Conservation (phyloP, 305 asterid genomes). For the Fraxinus greggii region DNA sequence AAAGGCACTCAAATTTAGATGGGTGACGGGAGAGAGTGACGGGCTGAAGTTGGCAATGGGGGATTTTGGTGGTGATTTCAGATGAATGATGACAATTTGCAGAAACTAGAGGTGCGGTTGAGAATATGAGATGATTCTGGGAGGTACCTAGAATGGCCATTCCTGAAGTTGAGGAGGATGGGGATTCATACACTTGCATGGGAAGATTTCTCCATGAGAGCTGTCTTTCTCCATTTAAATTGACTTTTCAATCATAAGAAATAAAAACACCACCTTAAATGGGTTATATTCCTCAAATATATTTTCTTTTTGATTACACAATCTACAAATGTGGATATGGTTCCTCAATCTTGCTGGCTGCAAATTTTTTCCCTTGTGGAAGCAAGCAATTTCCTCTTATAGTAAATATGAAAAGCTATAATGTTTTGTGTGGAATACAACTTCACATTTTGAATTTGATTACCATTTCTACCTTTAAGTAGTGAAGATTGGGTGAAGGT, state of each 20-base stretch:
- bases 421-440: neutral
- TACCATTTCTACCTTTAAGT: neutral
- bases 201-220: neutral
- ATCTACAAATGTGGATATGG: neutral
- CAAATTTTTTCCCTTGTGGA: neutral
- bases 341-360: constrained; percentile 10
- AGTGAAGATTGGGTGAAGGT: neutral
- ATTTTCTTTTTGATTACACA: neutral
- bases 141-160: neutral
- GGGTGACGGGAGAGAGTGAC: neutral
- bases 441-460: neutral
- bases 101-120: neutral
- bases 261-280: neutral
- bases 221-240: neutral
- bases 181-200: neutral
- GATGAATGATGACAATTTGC: neutral
- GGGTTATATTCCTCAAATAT: neutral
- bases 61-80: neutral
- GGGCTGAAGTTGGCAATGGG: neutral
- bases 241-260: neutral
- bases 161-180: neutral
- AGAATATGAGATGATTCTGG: neutral
- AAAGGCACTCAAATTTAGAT: neutral
- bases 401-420: neutral
- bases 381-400: neutral